Evolutionary conservation across 202 grass and related monocot genomes (phyloP).

Genomic region (Eragrostis tef): DNA sequence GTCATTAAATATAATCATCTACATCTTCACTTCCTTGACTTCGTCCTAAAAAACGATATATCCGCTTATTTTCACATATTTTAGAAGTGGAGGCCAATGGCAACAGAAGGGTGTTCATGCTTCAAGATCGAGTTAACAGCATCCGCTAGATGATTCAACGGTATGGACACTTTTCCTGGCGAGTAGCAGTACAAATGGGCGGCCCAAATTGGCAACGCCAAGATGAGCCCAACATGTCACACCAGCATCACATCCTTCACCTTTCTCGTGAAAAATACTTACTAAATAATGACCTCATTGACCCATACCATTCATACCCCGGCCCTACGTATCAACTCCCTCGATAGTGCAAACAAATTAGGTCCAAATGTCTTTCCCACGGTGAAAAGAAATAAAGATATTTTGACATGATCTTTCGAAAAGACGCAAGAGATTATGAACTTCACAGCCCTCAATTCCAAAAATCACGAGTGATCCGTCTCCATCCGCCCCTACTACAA

Average conservation of each 20-base stretch:
- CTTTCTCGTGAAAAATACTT: conserved; percentile 41
- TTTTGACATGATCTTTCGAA: background rate
- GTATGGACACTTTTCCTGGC: conserved; percentile 17
- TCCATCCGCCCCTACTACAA: background rate
- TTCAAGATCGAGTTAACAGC: background rate
- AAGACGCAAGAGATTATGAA: background rate
- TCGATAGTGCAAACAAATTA: conserved; percentile 28
- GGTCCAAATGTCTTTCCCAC: conserved; percentile 40
- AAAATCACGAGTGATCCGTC: background rate
- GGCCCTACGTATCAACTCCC: conserved; percentile 14
- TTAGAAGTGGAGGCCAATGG: background rate
- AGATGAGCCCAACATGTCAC: conserved; percentile 61
- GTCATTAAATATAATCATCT: conserved; percentile 5
- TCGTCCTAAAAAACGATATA: background rate
- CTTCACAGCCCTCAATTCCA: background rate
- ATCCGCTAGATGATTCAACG: conserved; percentile 18
- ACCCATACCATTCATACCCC: background rate
- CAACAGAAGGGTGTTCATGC: background rate
- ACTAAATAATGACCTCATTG: conserved; percentile 38
- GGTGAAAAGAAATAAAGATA: conserved; percentile 29
- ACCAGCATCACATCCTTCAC: conserved; percentile 47
- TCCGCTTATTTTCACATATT: background rate
- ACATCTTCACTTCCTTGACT: background rate
- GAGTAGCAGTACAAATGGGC: conserved; percentile 34
- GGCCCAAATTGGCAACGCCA: conserved; percentile 52